Evolutionary conservation across 2,329 filamentous ascomycete genomes (phyloP), one percentile per base, ranked within the genome.

Genomic region (Colletotrichum magnum): DNA sequence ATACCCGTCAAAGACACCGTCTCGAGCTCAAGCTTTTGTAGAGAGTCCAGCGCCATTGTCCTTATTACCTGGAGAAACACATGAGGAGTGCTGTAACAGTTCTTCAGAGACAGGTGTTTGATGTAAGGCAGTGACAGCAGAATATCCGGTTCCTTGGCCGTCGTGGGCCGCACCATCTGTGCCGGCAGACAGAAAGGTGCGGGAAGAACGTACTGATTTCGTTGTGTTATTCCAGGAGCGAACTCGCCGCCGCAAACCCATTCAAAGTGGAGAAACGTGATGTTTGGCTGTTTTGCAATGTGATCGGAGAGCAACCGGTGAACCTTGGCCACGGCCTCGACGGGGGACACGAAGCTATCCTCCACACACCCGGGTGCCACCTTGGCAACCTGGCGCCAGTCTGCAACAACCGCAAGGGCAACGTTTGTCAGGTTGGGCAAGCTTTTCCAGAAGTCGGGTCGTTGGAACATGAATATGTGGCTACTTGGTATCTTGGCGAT

Each of bases 161-260:
- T 72, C 6, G 77, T 72, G 2, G 72, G 71, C 3, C 59, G 54
- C 10, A 73, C 66, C 79, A 84, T 81, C 48, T 73, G 59, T 5
- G 72, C 69, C 10, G 78, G 68, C 5, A 66, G 69, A 21, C 84
- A 74, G 26, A 85, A 74, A 2, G 90, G 91, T 9, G 89, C 89
- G 0, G 90, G 89, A 18, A 93, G 79, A 39, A 93, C 77, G 73
- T 89, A 84, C 64, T 84, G 83, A 73, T 92, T 92, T 28, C 91
- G 86, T 41, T 89, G 88, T 72, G 85, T 86, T 3, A 88, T 78
- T 26, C 91, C 90, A 18, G 86, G 80, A 2, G 88, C 89, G 72
- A 90, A 86, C 78, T 94, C 92, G 32, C 91, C 92, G 52, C 91
- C 91, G 60, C 87, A 88, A 6, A 87, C 81, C 87, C 90, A 94